A percentile compares a stretch with the other conserved stretches of the same genome.
phyloP scores from a whole-genome alignment of 805 yeast genomes.

The Cyberlindnera sargentensis region DNA sequence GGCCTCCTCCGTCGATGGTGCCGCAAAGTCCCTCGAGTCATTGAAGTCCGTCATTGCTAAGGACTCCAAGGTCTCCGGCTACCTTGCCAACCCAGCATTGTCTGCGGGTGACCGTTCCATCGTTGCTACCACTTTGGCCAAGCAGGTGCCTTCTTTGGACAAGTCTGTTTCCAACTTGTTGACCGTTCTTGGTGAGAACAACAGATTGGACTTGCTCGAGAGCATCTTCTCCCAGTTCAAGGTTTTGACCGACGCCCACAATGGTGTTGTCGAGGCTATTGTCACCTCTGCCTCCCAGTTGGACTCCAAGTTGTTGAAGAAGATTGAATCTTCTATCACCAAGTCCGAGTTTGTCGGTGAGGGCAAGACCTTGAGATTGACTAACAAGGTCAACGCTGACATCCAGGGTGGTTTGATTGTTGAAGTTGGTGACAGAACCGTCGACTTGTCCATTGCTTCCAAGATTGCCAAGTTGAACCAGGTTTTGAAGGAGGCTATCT shows the following conservation, averaged over 20 bases:
- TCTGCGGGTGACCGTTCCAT: conserved; percentile 64
- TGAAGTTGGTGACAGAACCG: conserved; percentile 95
- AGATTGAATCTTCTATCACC: conserved; percentile 71
- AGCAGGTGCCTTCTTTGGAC: conserved; percentile 46
- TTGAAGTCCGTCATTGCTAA: conserved; percentile 46
- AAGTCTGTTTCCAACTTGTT: conserved; percentile 73
- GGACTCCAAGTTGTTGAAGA: conserved; percentile 71
- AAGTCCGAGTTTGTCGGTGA: conserved; percentile 76
- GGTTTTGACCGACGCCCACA: conserved; percentile 77
- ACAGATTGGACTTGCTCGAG: conserved; percentile 71
- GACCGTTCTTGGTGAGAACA: conserved; percentile 84
- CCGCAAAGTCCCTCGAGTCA: conserved; percentile 56
- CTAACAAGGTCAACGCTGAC: conserved; percentile 80
- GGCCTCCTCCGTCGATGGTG: conserved; percentile 66
- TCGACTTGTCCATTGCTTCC: conserved; percentile 81
- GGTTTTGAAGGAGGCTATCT: conserved; percentile 79
- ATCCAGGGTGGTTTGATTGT: conserved; percentile 94
- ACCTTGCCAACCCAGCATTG: conserved; percentile 78
- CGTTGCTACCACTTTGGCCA: conserved; percentile 54
- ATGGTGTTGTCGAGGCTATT: conserved; percentile 88
- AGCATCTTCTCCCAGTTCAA: conserved; percentile 65
- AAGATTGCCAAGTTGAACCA: conserved; percentile 87
- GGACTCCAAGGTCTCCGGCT: conserved; percentile 57
- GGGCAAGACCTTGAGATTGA: conserved; percentile 78
- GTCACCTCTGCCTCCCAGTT: conserved; percentile 83